These are phyloP conservation scores for Friedmanniomyces endolithicus DNA, from an alignment of 495 filamentous ascomycete genomes.

Conservation along the genomic window DNA sequence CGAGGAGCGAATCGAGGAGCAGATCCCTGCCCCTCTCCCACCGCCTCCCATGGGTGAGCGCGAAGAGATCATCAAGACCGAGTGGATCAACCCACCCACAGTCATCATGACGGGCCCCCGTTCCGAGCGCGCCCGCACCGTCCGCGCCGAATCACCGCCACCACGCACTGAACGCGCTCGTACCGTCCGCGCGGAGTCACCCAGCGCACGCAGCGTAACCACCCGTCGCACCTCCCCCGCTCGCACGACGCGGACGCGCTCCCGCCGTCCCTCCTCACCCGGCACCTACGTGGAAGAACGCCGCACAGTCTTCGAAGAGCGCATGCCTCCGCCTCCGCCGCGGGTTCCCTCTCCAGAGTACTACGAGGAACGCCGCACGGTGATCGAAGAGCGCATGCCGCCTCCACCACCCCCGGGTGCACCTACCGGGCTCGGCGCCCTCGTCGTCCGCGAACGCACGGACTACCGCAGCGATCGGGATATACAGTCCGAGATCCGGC, in stretches of 20 bases:
- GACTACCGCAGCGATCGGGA: constrained; percentile 39
- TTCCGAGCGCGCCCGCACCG: constrained; percentile 3
- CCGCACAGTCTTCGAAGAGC: constrained; percentile 5
- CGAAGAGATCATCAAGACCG: constrained; percentile 23
- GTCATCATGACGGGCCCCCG: constrained; percentile 4
- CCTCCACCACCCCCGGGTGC: constrained; percentile 2
- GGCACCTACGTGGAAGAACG: constrained; percentile 15
- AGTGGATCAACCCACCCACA: constrained; percentile 24
- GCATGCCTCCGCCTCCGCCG: neutral
- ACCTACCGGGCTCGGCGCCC: constrained; percentile 7
- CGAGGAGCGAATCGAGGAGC: constrained; percentile 24
- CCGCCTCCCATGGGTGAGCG: constrained; percentile 27
- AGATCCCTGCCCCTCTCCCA: neutral
- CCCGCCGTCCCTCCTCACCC: constrained; percentile 3
- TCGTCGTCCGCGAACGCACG: constrained; percentile 40
- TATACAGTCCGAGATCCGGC: constrained; percentile 45
- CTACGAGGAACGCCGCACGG: constrained; percentile 11
- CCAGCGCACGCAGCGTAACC: constrained; percentile 4
- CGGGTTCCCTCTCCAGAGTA: neutral
- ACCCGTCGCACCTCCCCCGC: constrained; percentile 14
- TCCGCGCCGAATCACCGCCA: constrained; percentile 15
- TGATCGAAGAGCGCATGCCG: constrained; percentile 8
- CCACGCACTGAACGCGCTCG: constrained; percentile 9
- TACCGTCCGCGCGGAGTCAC: constrained; percentile 10
- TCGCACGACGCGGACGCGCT: constrained; percentile 5